Evolutionary conservation across 1,284 basidiomycete genomes (phyloP).

Genomic region (Ganoderma resinaceum): DNA sequence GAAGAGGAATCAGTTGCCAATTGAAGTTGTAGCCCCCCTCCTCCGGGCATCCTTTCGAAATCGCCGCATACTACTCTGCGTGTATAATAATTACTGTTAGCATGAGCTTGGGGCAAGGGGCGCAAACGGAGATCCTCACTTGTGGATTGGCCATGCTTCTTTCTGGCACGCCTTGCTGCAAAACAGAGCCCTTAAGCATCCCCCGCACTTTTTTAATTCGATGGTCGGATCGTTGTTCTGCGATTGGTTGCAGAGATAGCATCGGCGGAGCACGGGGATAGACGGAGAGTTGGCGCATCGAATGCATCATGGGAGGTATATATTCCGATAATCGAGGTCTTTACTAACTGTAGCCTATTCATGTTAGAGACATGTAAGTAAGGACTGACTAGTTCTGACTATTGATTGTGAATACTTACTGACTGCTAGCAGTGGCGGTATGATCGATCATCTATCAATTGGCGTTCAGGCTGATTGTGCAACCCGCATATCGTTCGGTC

Average conservation of each 20-base stretch:
- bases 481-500: no score
- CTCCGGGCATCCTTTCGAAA: background rate
- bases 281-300: background rate
- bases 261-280: background rate
- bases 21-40: background rate
- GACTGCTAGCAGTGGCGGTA: no score
- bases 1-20: background rate
- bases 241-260: slow-evolving; percentile 4
- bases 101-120: no score
- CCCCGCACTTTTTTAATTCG: slow-evolving; percentile 8
- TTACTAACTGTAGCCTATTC: no score
- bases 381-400: no score
- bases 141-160: slow-evolving; percentile 14
- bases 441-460: no score
- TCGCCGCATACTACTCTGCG: background rate
- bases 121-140: slow-evolving; percentile 1
- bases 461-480: no score
- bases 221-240: background rate
- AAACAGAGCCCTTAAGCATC: slow-evolving; percentile 2
- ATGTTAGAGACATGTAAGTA: no score
- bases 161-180: slow-evolving; percentile 21
- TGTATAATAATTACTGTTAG: background rate
- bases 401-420: no score
- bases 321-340: no score
- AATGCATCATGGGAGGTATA: background rate